Conservation (phyloP, 495 filamentous ascomycete genomes). For the Staphylotrichum longicolle region DNA sequence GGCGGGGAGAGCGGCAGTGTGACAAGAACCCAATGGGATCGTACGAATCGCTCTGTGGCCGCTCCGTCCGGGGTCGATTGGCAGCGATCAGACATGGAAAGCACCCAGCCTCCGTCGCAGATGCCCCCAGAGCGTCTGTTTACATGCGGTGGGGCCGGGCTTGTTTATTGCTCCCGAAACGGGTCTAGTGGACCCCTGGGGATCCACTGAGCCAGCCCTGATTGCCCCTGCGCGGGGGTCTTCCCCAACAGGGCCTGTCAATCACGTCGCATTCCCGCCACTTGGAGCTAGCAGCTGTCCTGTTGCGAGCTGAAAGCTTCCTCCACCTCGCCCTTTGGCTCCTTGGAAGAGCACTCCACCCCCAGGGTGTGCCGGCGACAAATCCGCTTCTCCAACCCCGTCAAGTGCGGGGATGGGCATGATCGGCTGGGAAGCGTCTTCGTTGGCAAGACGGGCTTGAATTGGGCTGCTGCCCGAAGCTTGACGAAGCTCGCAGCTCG, state of each 20-base stretch:
- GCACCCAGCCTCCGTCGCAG: slow-evolving; percentile 13
- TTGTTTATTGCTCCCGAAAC: slow-evolving; percentile 39
- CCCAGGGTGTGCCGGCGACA: not conserved
- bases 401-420: slow-evolving; percentile 1
- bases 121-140: slow-evolving; percentile 31
- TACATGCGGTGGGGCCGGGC: slow-evolving; percentile 34
- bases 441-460: too few species aligned
- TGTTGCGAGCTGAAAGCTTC: slow-evolving; percentile 33
- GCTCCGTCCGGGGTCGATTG: slow-evolving; percentile 25
- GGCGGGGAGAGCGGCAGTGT: slow-evolving; percentile 22
- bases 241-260: slow-evolving; percentile 9
- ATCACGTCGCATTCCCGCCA: slow-evolving; percentile 24
- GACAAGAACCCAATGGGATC: slow-evolving; percentile 31
- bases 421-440: not conserved
- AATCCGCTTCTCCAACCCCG: slow-evolving; percentile 16
- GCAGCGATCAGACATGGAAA: slow-evolving; percentile 12
- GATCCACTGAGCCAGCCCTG: slow-evolving; percentile 21
- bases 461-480: not conserved
- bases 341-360: not conserved
- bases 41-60: slow-evolving; percentile 24
- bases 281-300: slow-evolving; percentile 31
- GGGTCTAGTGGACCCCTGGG: slow-evolving; percentile 30
- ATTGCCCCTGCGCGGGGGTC: slow-evolving; percentile 23
- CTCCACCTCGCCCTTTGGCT: not conserved
- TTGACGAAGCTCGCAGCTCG: not conserved